Evolutionary conservation across 1,284 basidiomycete genomes (phyloP), one percentile per base, ranked within the genome.

Genomic region (Fereydounia khargensis): DNA sequence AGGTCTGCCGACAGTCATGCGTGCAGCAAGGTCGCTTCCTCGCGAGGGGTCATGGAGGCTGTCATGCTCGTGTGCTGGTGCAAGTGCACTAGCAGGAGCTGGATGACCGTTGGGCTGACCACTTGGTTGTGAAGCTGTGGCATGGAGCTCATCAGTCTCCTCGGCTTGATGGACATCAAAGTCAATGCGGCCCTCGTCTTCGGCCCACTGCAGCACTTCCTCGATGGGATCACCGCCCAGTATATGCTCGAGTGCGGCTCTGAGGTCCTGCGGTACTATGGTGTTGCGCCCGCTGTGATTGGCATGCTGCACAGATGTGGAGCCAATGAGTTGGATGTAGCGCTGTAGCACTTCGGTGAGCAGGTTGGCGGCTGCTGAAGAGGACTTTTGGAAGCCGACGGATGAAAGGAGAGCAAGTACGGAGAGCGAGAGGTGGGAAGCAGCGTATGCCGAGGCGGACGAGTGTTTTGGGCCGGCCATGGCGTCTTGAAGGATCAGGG

Each of bases 261-360:
- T 41, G 5, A 67, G 43, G 21, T 70, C 68, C 27, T 60, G 59
- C 18, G 53, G 46, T 19, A 55, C 39, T 13, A 52, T 23, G 8
- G 47, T 21, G 10, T 32, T 45, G 16, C 68, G 57, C 10, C 62
- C 62, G 4, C 50, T 50, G 17, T 62, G 62, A 14, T 63, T 55
- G 14, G 63, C 57, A 11, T 57, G 52, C 25, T 57, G 46, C 1
- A 56, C 63, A 21, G 47, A 53, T 4, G 47, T 46, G 1, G 52
- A 47, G 3, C 48, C 55, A 3, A 65, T 40, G 30, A 66, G 48
- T 30, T 58, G 49, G 1, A 70, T 48, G 30, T 62, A 70, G 5
- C 65, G 43, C 32, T 70, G 65, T 43, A 66, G 50, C 4, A 70
- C 35, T 31, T 70, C 65, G 11, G 63, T 41, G 21, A 68, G 43